Evolutionary conservation across 2,329 filamentous ascomycete species (phyloP), one percentile per base, ranked within the genome.

Genomic region (Hypoxylon sp.): DNA sequence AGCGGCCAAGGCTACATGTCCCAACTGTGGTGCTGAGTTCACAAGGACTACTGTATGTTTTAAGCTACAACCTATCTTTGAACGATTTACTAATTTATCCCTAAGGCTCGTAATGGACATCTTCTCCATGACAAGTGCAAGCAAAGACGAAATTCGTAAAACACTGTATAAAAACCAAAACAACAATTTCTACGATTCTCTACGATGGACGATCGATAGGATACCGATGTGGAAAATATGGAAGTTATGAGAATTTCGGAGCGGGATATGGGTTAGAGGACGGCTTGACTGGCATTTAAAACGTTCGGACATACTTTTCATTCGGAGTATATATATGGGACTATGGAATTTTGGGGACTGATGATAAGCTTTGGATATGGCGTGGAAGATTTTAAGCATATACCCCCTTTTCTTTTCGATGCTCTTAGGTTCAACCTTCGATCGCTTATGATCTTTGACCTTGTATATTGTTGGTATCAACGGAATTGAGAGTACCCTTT

Each of bases 1-100:
- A 58, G 93, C 94, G 10, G 86, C 92, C 31, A 98, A 98, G 82
- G 93, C 94, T 2, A 90, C 91, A 54, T 98, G 95, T 78, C 94
- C 94, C 17, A 92, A 94, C 78, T 98, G 95, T 77, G 94, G 94
- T 39, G 94, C 94, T 10, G 94, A 97, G 76, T 98, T 98, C 76
- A 98, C 95, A 11, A 87, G 95, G 74, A 97, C 94, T 5, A 90
- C 87, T 54, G 76, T 78, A 63, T 29, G 76, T 71, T 54, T 4
- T 11, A 2, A 13, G 2, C 5, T 44, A n/a, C 2, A 5, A n/a
- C 24, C 11, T 14, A 8, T 1, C 3, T 17, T 44, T 10, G 13
- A 37, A 22, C 5, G 24, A n/a, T 29, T 44, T 61, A 54, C 75
- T 77, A 74, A 76, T 31, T 11, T 10, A 17, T 50, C 13, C 9